phyloP scores from a whole-genome alignment of 1,284 basidiomycete species.

The Melampsora larici-populina region DNA sequence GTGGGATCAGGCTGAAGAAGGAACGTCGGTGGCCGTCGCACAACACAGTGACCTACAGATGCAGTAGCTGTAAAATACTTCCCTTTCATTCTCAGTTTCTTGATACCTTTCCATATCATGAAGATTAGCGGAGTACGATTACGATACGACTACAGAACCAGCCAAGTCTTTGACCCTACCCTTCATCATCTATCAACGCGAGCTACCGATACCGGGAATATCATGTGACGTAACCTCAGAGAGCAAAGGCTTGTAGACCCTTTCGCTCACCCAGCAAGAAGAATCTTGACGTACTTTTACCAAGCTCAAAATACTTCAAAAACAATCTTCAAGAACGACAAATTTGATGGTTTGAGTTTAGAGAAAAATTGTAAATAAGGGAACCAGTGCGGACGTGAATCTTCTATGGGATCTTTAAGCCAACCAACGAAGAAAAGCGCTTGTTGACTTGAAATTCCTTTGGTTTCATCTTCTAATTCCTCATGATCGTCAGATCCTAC shows the following conservation, averaged over 20 bases:
- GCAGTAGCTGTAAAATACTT: too few species aligned
- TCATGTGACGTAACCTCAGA: background rate
- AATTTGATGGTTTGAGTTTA: background rate
- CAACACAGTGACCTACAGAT: too few species aligned
- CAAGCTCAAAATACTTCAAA: background rate
- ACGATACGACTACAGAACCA: too few species aligned
- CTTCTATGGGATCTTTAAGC: background rate
- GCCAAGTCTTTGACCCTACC: background rate
- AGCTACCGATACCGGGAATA: background rate
- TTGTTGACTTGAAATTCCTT: background rate
- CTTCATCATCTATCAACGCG: background rate
- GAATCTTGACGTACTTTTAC: conserved; percentile 1
- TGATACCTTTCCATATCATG: too few species aligned
- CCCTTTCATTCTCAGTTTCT: too few species aligned
- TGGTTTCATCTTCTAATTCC: conserved; percentile 6
- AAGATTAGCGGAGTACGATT: too few species aligned
- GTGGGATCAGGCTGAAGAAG: too few species aligned
- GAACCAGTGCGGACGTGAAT: background rate
- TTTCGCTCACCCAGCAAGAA: background rate
- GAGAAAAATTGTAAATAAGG: background rate
- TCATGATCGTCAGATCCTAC: background rate
- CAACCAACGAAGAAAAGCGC: background rate
- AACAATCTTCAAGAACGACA: background rate
- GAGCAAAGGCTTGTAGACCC: background rate
- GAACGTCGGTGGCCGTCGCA: too few species aligned